Conservation (phyloP, 345 rosid genomes). For the Anacardium occidentale region DNA sequence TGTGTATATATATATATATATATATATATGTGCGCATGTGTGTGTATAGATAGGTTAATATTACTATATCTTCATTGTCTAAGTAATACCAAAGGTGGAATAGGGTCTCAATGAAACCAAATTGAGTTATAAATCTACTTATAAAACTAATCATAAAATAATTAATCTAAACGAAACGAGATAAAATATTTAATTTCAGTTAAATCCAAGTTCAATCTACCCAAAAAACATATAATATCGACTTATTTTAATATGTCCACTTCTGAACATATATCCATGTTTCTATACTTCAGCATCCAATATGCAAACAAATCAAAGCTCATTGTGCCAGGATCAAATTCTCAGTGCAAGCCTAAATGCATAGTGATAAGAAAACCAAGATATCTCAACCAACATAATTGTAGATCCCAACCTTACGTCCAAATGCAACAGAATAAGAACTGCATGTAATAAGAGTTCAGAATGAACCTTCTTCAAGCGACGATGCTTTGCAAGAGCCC, state of each 20-base stretch:
- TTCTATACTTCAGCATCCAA: neutral
- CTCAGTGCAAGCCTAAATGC: neutral
- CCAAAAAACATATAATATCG: neutral
- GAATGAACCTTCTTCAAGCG: slow-evolving; percentile 78
- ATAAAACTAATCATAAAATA: neutral
- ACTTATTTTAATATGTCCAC: neutral
- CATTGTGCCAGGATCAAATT: neutral
- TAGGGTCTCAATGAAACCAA: neutral
- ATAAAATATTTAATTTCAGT: neutral
- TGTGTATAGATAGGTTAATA: neutral
- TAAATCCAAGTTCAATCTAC: neutral
- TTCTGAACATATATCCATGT: no score
- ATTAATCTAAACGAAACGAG: neutral
- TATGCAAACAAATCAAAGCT: neutral
- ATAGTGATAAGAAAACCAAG: neutral
- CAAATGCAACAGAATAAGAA: neutral
- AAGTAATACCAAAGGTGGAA: neutral
- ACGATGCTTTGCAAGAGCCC: slow-evolving; percentile 97
- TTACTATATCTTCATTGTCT: neutral
- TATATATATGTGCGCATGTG: no score
- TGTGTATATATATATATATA: no score
- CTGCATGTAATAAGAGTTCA: neutral
- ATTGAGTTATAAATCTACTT: neutral
- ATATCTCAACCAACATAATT: no score
- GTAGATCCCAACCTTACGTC: neutral